Evolutionary conservation across 306 rosid species (phyloP).

Genomic region (Pyrus bretschneideri): DNA sequence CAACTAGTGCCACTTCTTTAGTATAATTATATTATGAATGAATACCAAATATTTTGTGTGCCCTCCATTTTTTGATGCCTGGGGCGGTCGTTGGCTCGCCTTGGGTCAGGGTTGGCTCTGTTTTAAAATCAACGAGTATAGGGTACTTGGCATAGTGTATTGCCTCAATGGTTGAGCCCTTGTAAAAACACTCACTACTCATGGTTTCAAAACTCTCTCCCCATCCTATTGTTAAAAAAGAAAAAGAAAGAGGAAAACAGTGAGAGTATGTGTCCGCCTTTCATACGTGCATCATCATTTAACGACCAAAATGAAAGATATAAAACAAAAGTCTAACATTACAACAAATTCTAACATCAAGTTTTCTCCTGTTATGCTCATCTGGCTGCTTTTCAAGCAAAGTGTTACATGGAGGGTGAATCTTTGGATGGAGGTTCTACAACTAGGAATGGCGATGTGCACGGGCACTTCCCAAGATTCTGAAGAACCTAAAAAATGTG

Average conservation of each 20-base stretch:
- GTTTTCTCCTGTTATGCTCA: not conserved
- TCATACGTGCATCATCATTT: not conserved
- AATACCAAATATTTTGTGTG: no score
- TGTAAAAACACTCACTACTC: not conserved
- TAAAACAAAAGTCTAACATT: not conserved
- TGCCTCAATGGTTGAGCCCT: not conserved
- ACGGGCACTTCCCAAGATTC: no score
- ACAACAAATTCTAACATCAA: no score
- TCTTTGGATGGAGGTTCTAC: not conserved
- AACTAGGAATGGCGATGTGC: not conserved
- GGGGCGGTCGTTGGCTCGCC: rapidly evolving
- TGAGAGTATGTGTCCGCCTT: rapidly evolving
- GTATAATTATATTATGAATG: no score
- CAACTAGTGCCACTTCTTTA: no score
- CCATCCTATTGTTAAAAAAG: not conserved
- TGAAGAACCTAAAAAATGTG: no score
- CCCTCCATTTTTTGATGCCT: no score
- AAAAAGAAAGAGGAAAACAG: no score
- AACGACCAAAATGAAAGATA: no score
- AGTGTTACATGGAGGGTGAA: not conserved
- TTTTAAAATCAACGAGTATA: no score
- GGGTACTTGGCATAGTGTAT: no score
- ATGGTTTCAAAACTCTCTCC: not conserved
- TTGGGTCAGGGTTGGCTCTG: no score
- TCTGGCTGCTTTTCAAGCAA: not conserved